Base-by-base conservation (phyloP, 768 basidiomycete species). In the Kwoniella shandongensis region DNA sequence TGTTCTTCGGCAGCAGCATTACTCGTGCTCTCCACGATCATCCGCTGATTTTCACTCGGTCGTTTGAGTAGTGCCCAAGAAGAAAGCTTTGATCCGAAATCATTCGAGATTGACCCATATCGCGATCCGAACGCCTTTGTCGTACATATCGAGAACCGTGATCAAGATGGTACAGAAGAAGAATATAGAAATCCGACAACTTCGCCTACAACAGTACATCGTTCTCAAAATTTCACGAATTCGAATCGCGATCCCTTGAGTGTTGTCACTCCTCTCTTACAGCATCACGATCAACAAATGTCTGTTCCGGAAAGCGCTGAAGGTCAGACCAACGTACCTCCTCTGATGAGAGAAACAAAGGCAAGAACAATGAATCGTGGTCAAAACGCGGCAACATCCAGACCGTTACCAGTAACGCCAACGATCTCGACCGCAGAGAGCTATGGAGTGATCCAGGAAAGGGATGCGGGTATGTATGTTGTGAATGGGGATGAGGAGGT, bases 91-190 rank as follows among this genome's bases (percentile, higher is more conserved):
- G 54, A 56, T 22, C 38, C 40, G 22, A 56, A 47, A 25, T 46
- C 44, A 22, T 56, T 47, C 46, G 54, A 56, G 22, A 32, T 56
- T 12, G 54, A 56, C 10, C 54, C 54, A 5, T 56, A 56, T 36
- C 29, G 27, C 1, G 15, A 23, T 41, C n/a, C n/a, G n/a, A n/a
- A n/a, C n/a, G n/a, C n/a, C n/a, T n/a, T n/a, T n/a, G n/a, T n/a
- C n/a, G n/a, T n/a, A n/a, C n/a, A n/a, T n/a, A n/a, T n/a, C n/a
- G n/a, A n/a, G n/a, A n/a, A n/a, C n/a, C n/a, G n/a, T n/a, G n/a
- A n/a, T n/a, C n/a, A n/a, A n/a, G n/a, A n/a, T n/a, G n/a, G n/a
- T n/a, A n/a, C n/a, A n/a, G n/a, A n/a, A n/a, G 44, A 42, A 8
- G 35, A 38, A 12, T 40, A 32, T 3, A 13, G n/a, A 25, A 39